Conservation (phyloP, 441 rosid genomes). For the Corymbia calophylla region DNA sequence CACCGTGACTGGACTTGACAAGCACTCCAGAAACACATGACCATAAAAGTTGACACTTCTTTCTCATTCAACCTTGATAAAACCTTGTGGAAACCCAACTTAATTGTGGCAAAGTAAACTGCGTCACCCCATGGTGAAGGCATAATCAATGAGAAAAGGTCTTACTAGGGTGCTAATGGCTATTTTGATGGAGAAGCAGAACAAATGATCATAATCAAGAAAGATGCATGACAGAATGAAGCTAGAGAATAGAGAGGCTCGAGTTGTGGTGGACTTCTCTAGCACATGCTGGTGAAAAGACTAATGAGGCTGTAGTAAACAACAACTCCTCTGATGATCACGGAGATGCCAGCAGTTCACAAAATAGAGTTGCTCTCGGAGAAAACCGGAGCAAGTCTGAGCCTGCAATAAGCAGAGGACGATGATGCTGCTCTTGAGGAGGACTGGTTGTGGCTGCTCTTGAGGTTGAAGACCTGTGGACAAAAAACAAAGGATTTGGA, state of each 20-base stretch:
- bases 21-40: neutral
- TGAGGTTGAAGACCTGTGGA: neutral
- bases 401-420: neutral
- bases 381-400: neutral
- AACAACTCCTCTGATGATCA: neutral
- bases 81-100: neutral
- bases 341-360: neutral
- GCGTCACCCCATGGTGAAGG: neutral
- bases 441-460: neutral
- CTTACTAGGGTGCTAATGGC: neutral
- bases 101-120: neutral
- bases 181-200: neutral
- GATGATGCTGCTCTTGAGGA: neutral
- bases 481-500: neutral
- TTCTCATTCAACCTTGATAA: neutral
- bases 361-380: neutral
- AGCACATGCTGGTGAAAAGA: neutral
- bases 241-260: neutral
- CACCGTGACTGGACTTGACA: neutral
- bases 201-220: neutral
- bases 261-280: neutral
- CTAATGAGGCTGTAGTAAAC: neutral
- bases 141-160: neutral
- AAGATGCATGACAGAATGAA: neutral
- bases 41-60: neutral